phyloP scores from a whole-genome alignment of 164 flowering plant species.

The Vitis cinerea region DNA sequence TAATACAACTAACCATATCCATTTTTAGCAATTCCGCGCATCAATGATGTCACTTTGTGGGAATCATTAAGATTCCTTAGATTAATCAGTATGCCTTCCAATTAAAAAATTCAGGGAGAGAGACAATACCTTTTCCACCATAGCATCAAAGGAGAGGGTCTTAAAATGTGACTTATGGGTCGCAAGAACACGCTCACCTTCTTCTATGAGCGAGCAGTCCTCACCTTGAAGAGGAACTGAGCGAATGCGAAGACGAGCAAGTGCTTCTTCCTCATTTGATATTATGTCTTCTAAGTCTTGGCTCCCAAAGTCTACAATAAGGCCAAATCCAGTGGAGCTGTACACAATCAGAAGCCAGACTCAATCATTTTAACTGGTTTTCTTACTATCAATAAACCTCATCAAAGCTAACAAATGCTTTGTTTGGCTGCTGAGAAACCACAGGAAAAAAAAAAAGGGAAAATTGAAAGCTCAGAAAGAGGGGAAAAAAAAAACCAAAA shows the following conservation, averaged over 20 bases:
- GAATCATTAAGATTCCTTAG: background rate
- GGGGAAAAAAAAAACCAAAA: too few species aligned
- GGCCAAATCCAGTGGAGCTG: constrained; percentile 26
- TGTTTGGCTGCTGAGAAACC: background rate
- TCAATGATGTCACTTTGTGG: background rate
- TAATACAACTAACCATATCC: too few species aligned
- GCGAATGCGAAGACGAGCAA: constrained; percentile 31
- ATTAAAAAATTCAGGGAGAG: background rate
- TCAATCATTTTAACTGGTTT: background rate
- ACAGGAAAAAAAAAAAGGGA: too few species aligned
- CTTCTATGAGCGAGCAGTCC: constrained; percentile 31
- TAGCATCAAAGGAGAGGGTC: constrained; percentile 38
- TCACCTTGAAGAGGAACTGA: constrained; percentile 40
- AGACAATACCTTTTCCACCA: constrained; percentile 40
- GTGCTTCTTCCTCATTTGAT: constrained; percentile 25
- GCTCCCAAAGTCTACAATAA: constrained; percentile 33
- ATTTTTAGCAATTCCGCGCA: background rate
- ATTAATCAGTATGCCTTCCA: background rate
- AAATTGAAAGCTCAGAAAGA: too few species aligned
- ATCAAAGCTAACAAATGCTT: too few species aligned
- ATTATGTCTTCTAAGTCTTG: constrained; percentile 13
- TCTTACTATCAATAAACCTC: background rate
- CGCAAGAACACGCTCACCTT: constrained; percentile 43
- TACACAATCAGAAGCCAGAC: background rate
- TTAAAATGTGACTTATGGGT: constrained; percentile 12